phyloP scores from a whole-genome alignment of 129 eudicot species.

The Lonicera japonica region DNA sequence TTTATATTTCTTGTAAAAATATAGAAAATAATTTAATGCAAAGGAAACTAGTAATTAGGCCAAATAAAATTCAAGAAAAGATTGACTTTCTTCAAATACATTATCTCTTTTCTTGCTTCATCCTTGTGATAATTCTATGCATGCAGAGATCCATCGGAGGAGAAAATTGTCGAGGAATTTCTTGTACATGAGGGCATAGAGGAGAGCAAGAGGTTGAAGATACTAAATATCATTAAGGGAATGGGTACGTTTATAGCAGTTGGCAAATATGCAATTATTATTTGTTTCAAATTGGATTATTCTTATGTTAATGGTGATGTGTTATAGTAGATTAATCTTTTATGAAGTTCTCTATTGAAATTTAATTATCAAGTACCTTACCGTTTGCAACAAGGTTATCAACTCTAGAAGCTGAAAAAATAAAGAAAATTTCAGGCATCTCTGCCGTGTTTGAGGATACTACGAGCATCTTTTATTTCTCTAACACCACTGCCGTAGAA shows the following conservation, averaged over 20 bases:
- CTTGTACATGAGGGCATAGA: conserved; percentile 67
- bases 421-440: neutral
- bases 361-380: too few species aligned
- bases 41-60: too few species aligned
- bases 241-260: conserved; percentile 48
- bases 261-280: neutral
- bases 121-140: conserved; percentile 9
- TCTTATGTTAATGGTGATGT: too few species aligned
- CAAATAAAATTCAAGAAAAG: too few species aligned
- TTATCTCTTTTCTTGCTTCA: neutral
- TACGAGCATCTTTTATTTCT: neutral
- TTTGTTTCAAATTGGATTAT: neutral
- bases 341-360: too few species aligned
- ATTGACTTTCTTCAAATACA: neutral
- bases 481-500: neutral
- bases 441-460: neutral
- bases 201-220: conserved; percentile 40
- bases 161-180: conserved; percentile 67
- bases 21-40: too few species aligned
- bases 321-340: too few species aligned
- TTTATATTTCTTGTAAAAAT: too few species aligned
- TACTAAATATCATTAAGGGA: conserved; percentile 61
- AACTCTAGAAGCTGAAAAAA: neutral
- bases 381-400: too few species aligned
- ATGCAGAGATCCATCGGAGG: conserved; percentile 72